phyloP scores from a whole-genome alignment of 495 filamentous ascomycete genomes.

The Xylaria scruposa region DNA sequence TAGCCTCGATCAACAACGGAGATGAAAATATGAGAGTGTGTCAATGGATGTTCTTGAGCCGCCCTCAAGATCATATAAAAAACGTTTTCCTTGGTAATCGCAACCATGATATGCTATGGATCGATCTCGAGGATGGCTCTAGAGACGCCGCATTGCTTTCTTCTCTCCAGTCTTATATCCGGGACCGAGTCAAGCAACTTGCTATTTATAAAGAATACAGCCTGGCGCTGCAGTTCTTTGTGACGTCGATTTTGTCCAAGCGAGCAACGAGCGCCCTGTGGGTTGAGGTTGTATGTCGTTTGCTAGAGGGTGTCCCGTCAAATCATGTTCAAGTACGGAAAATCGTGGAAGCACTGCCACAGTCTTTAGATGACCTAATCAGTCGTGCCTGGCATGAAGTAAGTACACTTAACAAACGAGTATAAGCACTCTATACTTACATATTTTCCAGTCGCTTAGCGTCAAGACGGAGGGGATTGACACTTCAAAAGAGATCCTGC shows the following conservation, averaged over 20 bases:
- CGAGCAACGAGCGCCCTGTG: background rate
- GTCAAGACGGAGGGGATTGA: background rate
- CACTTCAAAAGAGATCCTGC: conserved; percentile 1
- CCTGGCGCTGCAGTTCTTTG: background rate
- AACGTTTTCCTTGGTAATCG: background rate
- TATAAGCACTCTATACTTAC: background rate
- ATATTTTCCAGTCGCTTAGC: background rate
- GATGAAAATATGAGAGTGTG: background rate
- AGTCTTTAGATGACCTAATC: background rate
- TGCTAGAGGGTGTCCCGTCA: background rate
- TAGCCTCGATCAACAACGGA: background rate
- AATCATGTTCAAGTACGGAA: background rate
- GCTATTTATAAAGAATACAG: background rate
- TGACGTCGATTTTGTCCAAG: background rate
- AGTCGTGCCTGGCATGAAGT: background rate
- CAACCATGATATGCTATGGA: background rate
- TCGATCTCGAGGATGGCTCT: background rate
- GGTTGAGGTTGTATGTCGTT: background rate
- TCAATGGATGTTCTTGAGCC: background rate
- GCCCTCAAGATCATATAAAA: background rate
- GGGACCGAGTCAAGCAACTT: background rate
- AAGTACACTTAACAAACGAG: background rate
- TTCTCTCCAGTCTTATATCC: background rate
- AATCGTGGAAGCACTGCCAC: background rate
- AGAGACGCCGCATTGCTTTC: background rate